Evolutionary conservation across 371 early-diverging fungal genomes (phyloP), one percentile per base, ranked within the genome.

Genomic region (Apophysomyces elegans): DNA sequence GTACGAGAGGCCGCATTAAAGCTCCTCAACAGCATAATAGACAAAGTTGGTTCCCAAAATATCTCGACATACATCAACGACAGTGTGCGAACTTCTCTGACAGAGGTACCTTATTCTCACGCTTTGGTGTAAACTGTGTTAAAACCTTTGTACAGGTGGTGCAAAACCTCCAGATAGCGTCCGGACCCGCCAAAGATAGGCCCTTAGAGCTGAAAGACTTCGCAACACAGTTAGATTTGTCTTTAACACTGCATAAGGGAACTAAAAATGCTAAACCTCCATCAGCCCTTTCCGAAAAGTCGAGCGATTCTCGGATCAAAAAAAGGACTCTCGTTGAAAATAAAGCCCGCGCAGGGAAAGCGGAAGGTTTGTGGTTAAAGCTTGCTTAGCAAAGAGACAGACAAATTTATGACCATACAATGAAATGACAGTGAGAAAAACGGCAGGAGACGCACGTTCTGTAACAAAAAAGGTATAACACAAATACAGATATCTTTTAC

Each of bases 1-100:
- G 89, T 90, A 21, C 86, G 88, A 12, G 84, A 90, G 45, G 80
- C 88, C 0, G 85, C 90, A 2, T 79, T 83, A 9, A 80, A 77
- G 54, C 69, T 90, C 9, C 75, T 88, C 7, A 83, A 85, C 8
- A 77, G 73, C 2, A 73, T 86, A 12, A 74, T 71, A 2, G 68
- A 74, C 43, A 68, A 63, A 36, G 57, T 68, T 50, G 71, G 71
- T 6, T 74, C 71, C 26, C 50, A 64, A 43, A 39, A 54, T 5
- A 70, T 74, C 9, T 67, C 65, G 11, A n/a, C 58, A 4, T 74
- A 62, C 18, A 68, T 74, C 45, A 64, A 70, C n/a, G 62, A 74
- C 7, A 56, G 65, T n/a, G 56, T 68, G n/a, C 21, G 50, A 12
- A 9, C 66, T 4, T 68, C 74, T 1, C 56, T 74, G 35, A 64